Percentiles rank a stretch among this genome's conserved stretches.
These are phyloP conservation scores for Globisporangium paddicum DNA, from an alignment of 352 stramenopile species.

Conservation along the genomic window DNA sequence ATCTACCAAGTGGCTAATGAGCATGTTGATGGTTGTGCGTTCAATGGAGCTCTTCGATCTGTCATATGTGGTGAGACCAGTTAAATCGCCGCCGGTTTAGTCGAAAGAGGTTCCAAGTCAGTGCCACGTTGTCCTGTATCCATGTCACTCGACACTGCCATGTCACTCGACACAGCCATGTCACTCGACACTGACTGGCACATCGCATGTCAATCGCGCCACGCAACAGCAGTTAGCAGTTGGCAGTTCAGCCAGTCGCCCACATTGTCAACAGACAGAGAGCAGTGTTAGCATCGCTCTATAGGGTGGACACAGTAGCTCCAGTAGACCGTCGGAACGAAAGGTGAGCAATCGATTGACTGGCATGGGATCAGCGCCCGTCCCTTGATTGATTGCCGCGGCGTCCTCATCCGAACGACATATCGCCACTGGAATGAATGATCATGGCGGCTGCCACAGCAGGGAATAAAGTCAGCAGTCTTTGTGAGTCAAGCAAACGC, in stretches of 20 bases:
- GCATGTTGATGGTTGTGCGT: too few relatives aligned
- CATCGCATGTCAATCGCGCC: background rate
- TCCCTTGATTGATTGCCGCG: background rate
- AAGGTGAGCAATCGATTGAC: too few relatives aligned
- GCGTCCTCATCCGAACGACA: background rate
- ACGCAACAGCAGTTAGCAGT: background rate
- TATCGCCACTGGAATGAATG: background rate
- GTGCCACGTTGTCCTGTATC: background rate
- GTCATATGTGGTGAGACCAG: background rate
- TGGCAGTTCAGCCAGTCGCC: background rate
- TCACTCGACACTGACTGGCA: background rate
- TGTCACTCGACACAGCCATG: too few relatives aligned
- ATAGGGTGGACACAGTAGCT: too few relatives aligned
- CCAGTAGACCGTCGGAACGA: background rate
- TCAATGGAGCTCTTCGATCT: background rate
- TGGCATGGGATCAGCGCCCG: background rate
- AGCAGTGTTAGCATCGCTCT: too few relatives aligned
- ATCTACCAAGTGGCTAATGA: background rate
- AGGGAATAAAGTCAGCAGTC: background rate
- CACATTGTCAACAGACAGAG: background rate
- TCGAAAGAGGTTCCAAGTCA: background rate
- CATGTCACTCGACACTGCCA: too few relatives aligned
- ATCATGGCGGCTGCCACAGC: background rate
- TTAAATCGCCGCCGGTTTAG: background rate
- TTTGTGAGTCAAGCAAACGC: background rate